These are phyloP conservation scores for Haplosporangium gracile DNA, from an alignment of 192 early-diverging fungal genomes.

Conservation along the genomic window DNA sequence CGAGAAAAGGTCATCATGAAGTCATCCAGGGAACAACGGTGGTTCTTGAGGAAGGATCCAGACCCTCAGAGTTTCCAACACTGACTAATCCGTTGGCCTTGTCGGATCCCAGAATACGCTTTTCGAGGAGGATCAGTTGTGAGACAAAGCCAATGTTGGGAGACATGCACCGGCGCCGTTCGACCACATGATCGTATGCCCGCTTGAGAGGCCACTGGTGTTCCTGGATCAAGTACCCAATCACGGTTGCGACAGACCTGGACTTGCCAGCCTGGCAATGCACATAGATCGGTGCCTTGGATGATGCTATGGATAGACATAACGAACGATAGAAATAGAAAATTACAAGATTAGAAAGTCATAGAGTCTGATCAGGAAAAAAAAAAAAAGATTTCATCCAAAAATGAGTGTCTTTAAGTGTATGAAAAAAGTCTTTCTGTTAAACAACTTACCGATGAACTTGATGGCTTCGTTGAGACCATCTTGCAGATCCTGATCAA, in stretches of 20 bases:
- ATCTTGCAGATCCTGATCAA: conserved; percentile 76
- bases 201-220: conserved; percentile 72
- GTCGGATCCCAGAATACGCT: conserved; percentile 62
- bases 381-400: conserved; percentile 14
- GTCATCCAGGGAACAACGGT: conserved; percentile 31
- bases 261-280: conserved; percentile 85
- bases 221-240: conserved; percentile 75
- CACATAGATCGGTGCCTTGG: conserved; percentile 71
- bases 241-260: conserved; percentile 75
- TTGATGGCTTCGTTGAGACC: conserved; percentile 71
- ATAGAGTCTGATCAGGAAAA: background rate
- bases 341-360: background rate
- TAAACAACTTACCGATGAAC: conserved; percentile 71
- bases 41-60: conserved; percentile 20
- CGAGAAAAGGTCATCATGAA: conserved; percentile 12
- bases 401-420: background rate
- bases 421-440: background rate
- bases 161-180: conserved; percentile 73
- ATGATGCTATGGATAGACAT: conserved; percentile 33
- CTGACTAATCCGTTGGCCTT: conserved; percentile 42
- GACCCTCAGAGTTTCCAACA: conserved; percentile 9
- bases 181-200: conserved; percentile 76
- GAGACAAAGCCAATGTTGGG: conserved; percentile 86
- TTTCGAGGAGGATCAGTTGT: conserved; percentile 76
- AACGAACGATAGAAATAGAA: conserved; percentile 21